A percentile compares a stretch with the other conserved stretches of the same genome.
phyloP scores from a whole-genome alignment of 1,284 basidiomycete genomes.

The Moesziomyces sp. region DNA sequence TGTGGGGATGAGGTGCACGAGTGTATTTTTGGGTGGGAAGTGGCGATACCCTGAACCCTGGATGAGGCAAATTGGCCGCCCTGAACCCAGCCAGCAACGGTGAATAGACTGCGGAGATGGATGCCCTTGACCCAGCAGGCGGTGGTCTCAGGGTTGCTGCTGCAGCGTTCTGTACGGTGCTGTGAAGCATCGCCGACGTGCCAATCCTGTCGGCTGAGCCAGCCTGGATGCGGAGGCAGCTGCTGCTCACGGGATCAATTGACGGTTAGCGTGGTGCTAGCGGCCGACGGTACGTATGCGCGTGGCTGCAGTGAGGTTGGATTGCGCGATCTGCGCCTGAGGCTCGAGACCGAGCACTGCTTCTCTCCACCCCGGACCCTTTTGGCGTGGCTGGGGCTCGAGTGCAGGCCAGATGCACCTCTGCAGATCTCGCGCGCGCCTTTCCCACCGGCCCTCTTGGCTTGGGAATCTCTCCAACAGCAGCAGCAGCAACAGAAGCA shows the following conservation, averaged over 20 bases:
- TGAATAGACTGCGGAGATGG: too few relatives aligned
- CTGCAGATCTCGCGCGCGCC: neutral
- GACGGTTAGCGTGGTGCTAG: neutral
- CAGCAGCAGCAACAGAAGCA: too few relatives aligned
- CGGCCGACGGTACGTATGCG: neutral
- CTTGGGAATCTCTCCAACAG: too few relatives aligned
- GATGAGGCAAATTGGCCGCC: neutral
- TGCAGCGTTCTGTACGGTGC: too few relatives aligned
- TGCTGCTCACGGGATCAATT: neutral
- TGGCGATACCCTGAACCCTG: neutral
- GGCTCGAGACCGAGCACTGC: neutral
- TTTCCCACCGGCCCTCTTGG: too few relatives aligned
- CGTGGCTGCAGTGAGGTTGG: neutral
- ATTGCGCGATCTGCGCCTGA: neutral
- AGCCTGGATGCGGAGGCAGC: neutral
- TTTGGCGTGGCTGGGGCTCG: neutral
- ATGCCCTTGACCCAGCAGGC: too few relatives aligned
- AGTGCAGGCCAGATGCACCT: neutral
- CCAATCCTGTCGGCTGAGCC: too few relatives aligned
- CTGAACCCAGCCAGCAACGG: neutral
- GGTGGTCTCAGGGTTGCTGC: too few relatives aligned
- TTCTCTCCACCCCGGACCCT: slow-evolving; percentile 27
- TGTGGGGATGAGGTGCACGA: too few relatives aligned
- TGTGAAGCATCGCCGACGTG: too few relatives aligned
- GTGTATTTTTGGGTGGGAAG: too few relatives aligned